Evolutionary conservation across 1,284 basidiomycete genomes (phyloP), one percentile per base, ranked within the genome.

Genomic region (Tilletia setariae): DNA sequence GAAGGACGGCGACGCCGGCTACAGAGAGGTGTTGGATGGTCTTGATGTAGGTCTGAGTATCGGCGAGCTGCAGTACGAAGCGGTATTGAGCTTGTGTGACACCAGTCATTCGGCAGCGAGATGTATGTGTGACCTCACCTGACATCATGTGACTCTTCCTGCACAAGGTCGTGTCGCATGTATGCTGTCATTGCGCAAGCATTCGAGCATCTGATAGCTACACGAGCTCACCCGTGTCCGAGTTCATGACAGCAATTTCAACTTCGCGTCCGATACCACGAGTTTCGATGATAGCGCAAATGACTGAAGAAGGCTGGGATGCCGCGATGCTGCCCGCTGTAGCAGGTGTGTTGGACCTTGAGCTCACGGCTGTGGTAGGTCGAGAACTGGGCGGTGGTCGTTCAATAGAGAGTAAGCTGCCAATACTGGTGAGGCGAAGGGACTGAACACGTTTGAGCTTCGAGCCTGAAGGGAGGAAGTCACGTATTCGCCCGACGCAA

Each of bases 21-120:
- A 92, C 81, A 71, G 89, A 87, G 85, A 95, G 87, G 76, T 94
- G 91, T 72, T 94, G 91, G 8, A 94, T 84, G 0, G 91, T 93
- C 80, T 91, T 92, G 68, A 92, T 88, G 75, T 93, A 96, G 21
- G 91, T 84, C 72, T 76, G 62, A 7, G 76, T 75, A 66, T 81
- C 79, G n/a, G 72, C 66, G 30, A 76, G 66, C 91, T 93, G 76
- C 8, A 68, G 63, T 47, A 63, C 30, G 4, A 63, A 30, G 19
- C 23, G 1, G 32, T 21, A 1, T 35, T 25, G 59, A 25, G 19
- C n/a, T n/a, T n/a, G n/a, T n/a, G n/a, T n/a, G n/a, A n/a, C n/a
- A n/a, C n/a, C n/a, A n/a, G n/a, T n/a, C n/a, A n/a, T n/a, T n/a
- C n/a, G n/a, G n/a, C n/a, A 19, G 1, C 1, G 16, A 4, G 4